A percentile compares a stretch with the other conserved stretches of the same genome.
Conservation (phyloP, 2,329 filamentous ascomycete species). For the Akanthomyces uredinophilus region DNA sequence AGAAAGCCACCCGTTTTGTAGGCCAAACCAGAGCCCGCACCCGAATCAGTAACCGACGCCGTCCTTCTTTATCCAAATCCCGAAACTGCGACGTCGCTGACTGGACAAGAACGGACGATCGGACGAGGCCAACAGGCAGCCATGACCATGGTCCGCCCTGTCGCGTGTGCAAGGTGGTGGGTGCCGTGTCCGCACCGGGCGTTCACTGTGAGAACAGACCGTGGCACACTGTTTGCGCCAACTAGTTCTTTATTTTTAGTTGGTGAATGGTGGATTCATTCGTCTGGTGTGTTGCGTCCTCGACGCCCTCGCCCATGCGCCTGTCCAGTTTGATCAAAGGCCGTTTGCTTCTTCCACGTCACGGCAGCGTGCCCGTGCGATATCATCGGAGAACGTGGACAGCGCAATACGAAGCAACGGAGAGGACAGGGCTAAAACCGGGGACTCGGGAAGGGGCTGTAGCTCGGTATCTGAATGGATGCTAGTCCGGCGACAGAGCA, state of each 20-base stretch:
- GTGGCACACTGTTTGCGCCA: neutral
- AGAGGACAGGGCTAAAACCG: neutral
- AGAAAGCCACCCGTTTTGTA: neutral
- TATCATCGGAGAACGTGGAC: neutral
- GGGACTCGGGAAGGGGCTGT: too few species aligned
- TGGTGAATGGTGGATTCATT: neutral
- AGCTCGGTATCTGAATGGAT: constrained; percentile 10
- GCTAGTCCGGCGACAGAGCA: neutral
- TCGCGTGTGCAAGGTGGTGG: neutral
- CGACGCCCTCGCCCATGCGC: neutral
- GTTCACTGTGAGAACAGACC: constrained; percentile 1
- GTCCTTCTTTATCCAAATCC: neutral
- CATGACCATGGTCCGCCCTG: neutral
- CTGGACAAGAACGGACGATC: neutral
- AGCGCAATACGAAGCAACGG: neutral
- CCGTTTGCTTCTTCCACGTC: neutral
- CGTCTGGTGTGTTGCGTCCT: neutral
- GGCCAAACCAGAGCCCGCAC: neutral
- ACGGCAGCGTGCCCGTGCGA: neutral
- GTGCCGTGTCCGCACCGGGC: neutral
- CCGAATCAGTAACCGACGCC: neutral
- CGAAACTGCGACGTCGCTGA: constrained; percentile 3
- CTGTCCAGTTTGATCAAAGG: neutral
- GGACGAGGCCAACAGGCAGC: neutral
- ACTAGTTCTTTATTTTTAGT: neutral